phyloP scores from a whole-genome alignment of 2,329 filamentous ascomycete species.

The Phoma herbarum region DNA sequence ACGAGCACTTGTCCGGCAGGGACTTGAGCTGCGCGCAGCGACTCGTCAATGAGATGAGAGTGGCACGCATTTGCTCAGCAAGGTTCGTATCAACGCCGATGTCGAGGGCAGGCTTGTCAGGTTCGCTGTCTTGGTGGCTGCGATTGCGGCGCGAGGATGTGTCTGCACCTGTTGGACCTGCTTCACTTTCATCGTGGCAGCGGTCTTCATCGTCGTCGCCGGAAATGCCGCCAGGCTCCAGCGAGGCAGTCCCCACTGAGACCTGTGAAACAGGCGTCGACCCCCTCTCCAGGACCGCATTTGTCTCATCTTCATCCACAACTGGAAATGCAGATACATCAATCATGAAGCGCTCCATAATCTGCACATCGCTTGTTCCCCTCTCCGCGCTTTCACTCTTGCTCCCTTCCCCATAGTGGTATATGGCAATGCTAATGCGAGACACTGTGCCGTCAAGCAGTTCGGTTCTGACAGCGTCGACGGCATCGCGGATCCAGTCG shows the following conservation, averaged over 20 bases:
- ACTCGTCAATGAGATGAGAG: conserved; percentile 69
- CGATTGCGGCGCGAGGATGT: conserved; percentile 7
- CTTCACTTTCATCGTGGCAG: neutral
- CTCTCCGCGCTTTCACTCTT: neutral
- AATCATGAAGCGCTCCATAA: too few relatives aligned
- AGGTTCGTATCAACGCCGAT: conserved; percentile 34
- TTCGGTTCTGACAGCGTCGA: conserved; percentile 74
- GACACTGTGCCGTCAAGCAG: conserved; percentile 66
- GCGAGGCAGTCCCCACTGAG: too few relatives aligned
- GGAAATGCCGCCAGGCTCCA: conserved; percentile 14
- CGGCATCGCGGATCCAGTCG: too few relatives aligned
- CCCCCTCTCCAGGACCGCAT: too few relatives aligned
- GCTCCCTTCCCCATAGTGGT: conserved; percentile 49
- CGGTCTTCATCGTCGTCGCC: conserved; percentile 2
- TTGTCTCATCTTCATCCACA: too few relatives aligned
- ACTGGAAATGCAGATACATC: too few relatives aligned
- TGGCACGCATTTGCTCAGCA: conserved; percentile 72
- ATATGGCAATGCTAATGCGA: conserved; percentile 66
- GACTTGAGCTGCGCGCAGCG: conserved; percentile 65
- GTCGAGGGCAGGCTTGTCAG: conserved; percentile 27
- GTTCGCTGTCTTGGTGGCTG: conserved; percentile 17
- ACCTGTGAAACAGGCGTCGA: too few relatives aligned
- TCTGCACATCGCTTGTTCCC: conserved; percentile 51
- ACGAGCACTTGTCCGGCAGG: conserved; percentile 73
- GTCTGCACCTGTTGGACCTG: neutral